phyloP scores from a whole-genome alignment of 148 eudicot species.

The Dianthus caryophyllus region DNA sequence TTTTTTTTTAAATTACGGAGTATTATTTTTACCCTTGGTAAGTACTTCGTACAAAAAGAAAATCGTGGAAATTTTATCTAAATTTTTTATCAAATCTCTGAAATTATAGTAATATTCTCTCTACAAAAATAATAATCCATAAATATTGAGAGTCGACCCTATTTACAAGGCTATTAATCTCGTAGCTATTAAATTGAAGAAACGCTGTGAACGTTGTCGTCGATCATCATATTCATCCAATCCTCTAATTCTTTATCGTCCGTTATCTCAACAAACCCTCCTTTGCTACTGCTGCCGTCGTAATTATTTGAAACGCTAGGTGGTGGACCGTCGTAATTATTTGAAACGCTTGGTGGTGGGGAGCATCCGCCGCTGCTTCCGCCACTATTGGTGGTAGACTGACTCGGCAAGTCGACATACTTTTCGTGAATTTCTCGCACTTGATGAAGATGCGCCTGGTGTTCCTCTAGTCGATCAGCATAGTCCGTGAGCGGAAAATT shows the following conservation, averaged over 20 bases:
- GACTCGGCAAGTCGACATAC: background rate
- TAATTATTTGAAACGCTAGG: background rate
- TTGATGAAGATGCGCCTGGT: background rate
- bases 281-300: background rate
- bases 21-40: too few species aligned
- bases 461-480: background rate
- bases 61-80: too few species aligned
- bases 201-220: constrained; percentile 13
- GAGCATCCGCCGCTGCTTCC: background rate
- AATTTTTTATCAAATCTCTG: too few species aligned
- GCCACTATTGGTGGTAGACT: background rate
- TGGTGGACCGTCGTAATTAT: background rate
- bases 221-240: constrained; percentile 35
- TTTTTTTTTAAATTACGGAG: too few species aligned
- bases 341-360: background rate
- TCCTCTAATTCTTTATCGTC: constrained; percentile 27
- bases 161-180: background rate
- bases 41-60: too few species aligned
- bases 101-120: too few species aligned
- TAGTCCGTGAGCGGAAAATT: constrained; percentile 44
- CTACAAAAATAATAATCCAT: too few species aligned
- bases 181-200: background rate
- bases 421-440: background rate
- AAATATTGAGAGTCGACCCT: too few species aligned
- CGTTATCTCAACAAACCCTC: constrained; percentile 20